Evolutionary conservation across 371 early-diverging fungal species (phyloP).

Genomic region (Actinomortierella ambigua): DNA sequence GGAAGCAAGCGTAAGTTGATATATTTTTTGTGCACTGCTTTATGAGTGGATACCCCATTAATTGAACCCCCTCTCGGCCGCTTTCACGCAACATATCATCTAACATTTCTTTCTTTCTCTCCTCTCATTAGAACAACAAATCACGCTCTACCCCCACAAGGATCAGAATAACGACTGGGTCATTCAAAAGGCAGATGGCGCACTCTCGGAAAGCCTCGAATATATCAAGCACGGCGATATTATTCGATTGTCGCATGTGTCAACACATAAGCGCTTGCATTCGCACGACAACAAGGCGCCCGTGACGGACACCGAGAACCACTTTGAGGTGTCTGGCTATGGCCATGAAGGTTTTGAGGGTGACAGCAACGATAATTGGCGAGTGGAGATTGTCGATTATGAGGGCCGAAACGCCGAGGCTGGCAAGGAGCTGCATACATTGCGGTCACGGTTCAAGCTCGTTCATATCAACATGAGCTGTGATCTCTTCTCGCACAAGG

Average conservation of each 20-base stretch:
- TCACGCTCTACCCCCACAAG: conserved; percentile 88
- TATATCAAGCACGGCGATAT: conserved; percentile 56
- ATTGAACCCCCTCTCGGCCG: too few species aligned
- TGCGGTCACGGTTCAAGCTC: conserved; percentile 71
- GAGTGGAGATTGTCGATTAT: conserved; percentile 71
- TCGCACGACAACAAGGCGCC: conserved; percentile 91
- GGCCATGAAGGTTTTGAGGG: conserved; percentile 56
- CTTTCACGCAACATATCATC: too few species aligned
- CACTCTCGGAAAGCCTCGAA: conserved; percentile 51
- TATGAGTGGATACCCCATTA: conserved; percentile 52
- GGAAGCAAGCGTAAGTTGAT: conserved; percentile 78
- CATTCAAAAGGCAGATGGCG: conserved; percentile 57
- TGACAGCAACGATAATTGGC: conserved; percentile 75
- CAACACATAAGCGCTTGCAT: conserved; percentile 50
- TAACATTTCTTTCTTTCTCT: background rate
- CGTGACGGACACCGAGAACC: conserved; percentile 86
- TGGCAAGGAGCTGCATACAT: conserved; percentile 58
- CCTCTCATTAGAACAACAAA: conserved; percentile 80
- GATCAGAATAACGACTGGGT: conserved; percentile 92
- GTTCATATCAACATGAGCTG: conserved; percentile 76
- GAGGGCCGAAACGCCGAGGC: conserved; percentile 58
- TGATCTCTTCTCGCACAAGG: conserved; percentile 78
- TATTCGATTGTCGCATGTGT: conserved; percentile 54
- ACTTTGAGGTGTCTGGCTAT: conserved; percentile 85
- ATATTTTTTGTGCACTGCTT: conserved; percentile 74